phyloP scores from a whole-genome alignment of 176 grass and related monocot genomes.

The Coix lacrymajobi region DNA sequence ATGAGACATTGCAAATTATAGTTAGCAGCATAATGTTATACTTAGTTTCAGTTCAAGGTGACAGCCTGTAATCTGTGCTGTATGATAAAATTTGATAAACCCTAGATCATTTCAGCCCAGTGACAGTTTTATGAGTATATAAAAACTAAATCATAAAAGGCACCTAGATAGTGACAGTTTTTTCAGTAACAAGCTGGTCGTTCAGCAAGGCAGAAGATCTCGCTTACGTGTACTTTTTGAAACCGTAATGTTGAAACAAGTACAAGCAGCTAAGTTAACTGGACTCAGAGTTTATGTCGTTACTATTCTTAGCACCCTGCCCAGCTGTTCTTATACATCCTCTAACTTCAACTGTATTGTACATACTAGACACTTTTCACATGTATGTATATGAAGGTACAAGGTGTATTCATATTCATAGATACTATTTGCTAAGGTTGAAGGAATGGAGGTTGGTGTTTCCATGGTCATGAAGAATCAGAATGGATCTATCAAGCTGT shows the following conservation, averaged over 20 bases:
- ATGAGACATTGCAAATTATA: not conserved
- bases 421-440: conserved; percentile 63
- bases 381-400: conserved; percentile 15
- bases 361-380: conserved; percentile 8
- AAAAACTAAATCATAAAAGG: not conserved
- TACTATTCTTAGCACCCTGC: not conserved
- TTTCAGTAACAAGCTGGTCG: not conserved
- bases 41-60: not conserved
- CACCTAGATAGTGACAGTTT: not conserved
- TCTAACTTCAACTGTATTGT: not conserved
- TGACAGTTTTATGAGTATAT: not conserved
- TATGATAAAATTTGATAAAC: not conserved
- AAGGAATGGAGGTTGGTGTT: conserved; percentile 86
- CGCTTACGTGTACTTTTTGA: not conserved
- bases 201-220: not conserved
- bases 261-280: not conserved
- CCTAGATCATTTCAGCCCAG: not conserved
- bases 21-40: not conserved
- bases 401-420: conserved; percentile 35
- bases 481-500: conserved; percentile 79
- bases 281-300: not conserved
- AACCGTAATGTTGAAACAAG: not conserved
- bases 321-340: not conserved
- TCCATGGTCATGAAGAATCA: conserved; percentile 76
- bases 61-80: not conserved